A percentile compares a stretch with the other conserved stretches of the same genome.
These are phyloP conservation scores for Metarhizium robertsii DNA, from an alignment of 2,329 filamentous ascomycete genomes.

Conservation along the genomic window DNA sequence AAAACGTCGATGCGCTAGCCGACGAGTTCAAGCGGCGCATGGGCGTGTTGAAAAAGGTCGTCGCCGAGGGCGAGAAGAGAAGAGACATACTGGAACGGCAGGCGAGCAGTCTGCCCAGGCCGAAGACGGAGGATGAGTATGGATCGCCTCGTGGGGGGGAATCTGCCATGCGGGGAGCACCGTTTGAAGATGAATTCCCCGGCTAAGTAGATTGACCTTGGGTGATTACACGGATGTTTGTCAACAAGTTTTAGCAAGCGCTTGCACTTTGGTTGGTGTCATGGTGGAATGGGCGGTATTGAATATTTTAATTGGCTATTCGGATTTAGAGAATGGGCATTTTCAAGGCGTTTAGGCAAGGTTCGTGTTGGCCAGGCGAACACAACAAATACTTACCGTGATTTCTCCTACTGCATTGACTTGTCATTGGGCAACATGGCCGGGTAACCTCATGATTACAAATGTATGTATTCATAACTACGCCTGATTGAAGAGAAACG, in stretches of 20 bases:
- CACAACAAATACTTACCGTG: neutral
- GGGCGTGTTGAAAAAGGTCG: conserved; percentile 42
- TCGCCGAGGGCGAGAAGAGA: conserved; percentile 40
- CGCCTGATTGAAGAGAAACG: neutral
- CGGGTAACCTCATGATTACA: neutral
- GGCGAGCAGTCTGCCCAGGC: neutral
- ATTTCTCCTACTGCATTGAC: neutral
- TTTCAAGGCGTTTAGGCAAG: conserved; percentile 1
- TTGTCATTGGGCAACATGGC: neutral
- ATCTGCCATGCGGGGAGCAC: neutral
- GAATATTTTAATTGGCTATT: neutral
- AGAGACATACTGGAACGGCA: conserved; percentile 19
- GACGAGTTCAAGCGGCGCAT: conserved; percentile 51
- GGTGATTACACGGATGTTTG: neutral
- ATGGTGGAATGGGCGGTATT: neutral
- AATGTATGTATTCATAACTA: neutral
- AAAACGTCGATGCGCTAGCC: conserved; percentile 42
- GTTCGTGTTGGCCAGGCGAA: neutral
- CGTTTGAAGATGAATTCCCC: neutral
- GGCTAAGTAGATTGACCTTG: neutral
- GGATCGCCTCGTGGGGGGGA: neutral
- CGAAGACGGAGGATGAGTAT: neutral
- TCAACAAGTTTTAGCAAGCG: neutral
- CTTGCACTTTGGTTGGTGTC: neutral
- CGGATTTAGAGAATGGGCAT: conserved; percentile 4